Percentiles rank a stretch among this genome's conserved stretches.
Conservation (phyloP, 2,329 filamentous ascomycete genomes). For the Zymoseptoria ardabiliae region DNA sequence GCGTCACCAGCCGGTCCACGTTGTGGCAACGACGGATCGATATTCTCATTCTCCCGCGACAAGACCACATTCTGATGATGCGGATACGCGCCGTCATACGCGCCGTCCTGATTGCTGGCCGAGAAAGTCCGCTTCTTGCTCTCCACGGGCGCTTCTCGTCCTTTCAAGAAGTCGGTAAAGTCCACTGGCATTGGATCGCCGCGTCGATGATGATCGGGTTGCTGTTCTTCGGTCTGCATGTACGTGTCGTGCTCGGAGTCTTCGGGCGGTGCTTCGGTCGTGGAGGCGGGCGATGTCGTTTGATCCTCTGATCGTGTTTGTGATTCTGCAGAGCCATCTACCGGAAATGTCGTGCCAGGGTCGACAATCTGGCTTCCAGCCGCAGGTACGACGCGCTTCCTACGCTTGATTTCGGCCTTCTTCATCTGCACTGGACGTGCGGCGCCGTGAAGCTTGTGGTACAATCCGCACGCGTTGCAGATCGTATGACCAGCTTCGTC, state of each 20-base stretch:
- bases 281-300: slow-evolving; percentile 2
- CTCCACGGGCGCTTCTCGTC: slow-evolving; percentile 11
- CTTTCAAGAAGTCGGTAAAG: slow-evolving; percentile 30
- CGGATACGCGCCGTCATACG: slow-evolving; percentile 7
- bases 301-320: slow-evolving; percentile 10
- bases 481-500: slow-evolving; percentile 95
- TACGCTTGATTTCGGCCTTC: slow-evolving; percentile 90
- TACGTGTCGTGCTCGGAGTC: background rate
- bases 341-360: slow-evolving; percentile 21
- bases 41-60: slow-evolving; percentile 20
- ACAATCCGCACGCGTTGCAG: slow-evolving; percentile 94
- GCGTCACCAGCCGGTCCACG: slow-evolving; percentile 20
- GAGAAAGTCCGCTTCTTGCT: slow-evolving; percentile 62
- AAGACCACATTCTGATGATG: slow-evolving; percentile 17
- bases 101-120: slow-evolving; percentile 21
- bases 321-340: slow-evolving; percentile 16
- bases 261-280: background rate
- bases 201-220: slow-evolving; percentile 1
- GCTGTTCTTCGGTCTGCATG: slow-evolving; percentile 14
- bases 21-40: slow-evolving; percentile 32
- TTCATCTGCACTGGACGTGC: slow-evolving; percentile 98
- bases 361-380: slow-evolving; percentile 33
- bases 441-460: slow-evolving; percentile 91
- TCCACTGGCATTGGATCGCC: slow-evolving; percentile 30
- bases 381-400: slow-evolving; percentile 89